phyloP scores from a whole-genome alignment of 2,329 filamentous ascomycete genomes.

The Xylariaceae sp. region DNA sequence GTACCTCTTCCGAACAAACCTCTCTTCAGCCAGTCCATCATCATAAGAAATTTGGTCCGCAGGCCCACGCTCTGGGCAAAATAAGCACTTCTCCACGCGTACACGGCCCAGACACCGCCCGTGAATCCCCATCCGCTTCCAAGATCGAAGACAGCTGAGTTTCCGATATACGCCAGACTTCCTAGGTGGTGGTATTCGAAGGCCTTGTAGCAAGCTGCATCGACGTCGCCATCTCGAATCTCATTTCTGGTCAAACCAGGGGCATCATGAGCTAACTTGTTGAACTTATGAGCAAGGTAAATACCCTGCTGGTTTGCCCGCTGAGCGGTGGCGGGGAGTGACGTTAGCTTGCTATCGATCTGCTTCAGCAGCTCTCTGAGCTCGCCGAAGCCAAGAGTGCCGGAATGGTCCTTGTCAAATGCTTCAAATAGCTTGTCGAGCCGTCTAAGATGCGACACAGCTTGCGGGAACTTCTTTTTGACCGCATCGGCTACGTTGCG shows the following conservation, averaged over 20 bases:
- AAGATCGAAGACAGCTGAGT: conserved; percentile 91
- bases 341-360: conserved; percentile 93
- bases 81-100: conserved; percentile 93
- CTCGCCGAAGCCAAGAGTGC: conserved; percentile 91
- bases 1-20: conserved; percentile 91
- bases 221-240: conserved; percentile 80
- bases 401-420: conserved; percentile 89
- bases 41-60: conserved; percentile 78
- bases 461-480: conserved; percentile 85
- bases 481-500: conserved; percentile 76
- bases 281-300: conserved; percentile 91
- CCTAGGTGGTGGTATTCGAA: conserved; percentile 94
- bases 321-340: conserved; percentile 89
- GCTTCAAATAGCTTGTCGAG: conserved; percentile 86
- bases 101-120: conserved; percentile 87
- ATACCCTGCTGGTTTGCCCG: conserved; percentile 92
- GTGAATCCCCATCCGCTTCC: conserved; percentile 69
- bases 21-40: conserved; percentile 99
- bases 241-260: conserved; percentile 74
- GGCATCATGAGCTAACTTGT: conserved; percentile 74
- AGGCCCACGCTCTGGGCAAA: conserved; percentile 97
- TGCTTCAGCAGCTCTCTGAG: conserved; percentile 81
- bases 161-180: conserved; percentile 89
- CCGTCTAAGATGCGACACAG: conserved; percentile 76
- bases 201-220: conserved; percentile 86